phyloP scores from a whole-genome alignment of 148 eudicot genomes.

The Diospyros kaki region DNA sequence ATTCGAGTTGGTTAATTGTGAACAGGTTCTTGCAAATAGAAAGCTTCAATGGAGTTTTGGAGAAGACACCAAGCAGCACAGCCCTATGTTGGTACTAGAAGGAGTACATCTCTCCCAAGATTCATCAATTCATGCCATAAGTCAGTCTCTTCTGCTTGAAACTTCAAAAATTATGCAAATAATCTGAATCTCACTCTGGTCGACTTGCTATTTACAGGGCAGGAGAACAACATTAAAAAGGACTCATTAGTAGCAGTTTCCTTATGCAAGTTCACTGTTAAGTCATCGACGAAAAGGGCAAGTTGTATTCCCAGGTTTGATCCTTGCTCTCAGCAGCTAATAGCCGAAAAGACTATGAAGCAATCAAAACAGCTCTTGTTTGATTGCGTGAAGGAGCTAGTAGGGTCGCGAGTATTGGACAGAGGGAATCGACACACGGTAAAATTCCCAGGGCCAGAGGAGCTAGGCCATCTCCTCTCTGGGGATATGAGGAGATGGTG shows the following conservation, averaged over 20 bases:
- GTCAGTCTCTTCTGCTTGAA: not conserved
- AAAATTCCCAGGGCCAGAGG: slow-evolving; percentile 35
- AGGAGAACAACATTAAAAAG: slow-evolving; percentile 5
- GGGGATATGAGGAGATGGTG: slow-evolving; percentile 50
- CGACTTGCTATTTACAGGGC: not conserved
- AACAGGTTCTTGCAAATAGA: slow-evolving; percentile 41
- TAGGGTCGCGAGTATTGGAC: slow-evolving; percentile 27
- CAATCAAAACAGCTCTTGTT: slow-evolving; percentile 51
- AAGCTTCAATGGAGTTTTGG: slow-evolving; percentile 28
- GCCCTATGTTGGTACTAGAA: slow-evolving; percentile 69
- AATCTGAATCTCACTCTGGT: too few relatives aligned
- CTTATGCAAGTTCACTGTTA: not conserved
- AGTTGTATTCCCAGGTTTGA: not conserved
- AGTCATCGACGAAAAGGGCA: not conserved
- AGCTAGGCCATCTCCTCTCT: slow-evolving; percentile 37
- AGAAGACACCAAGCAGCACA: slow-evolving; percentile 50
- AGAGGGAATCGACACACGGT: slow-evolving; percentile 17
- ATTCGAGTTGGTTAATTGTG: slow-evolving; percentile 10
- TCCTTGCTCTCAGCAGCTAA: slow-evolving; percentile 23
- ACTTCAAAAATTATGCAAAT: too few relatives aligned
- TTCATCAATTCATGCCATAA: slow-evolving; percentile 18
- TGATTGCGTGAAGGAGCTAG: slow-evolving; percentile 54
- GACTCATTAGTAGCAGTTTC: not conserved
- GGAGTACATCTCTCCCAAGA: slow-evolving; percentile 22
- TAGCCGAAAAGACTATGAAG: slow-evolving; percentile 35